Percentiles rank a stretch among this genome's conserved stretches.
These are phyloP conservation scores for Candida sanyaensis DNA, from an alignment of 1,139 yeast genomes.

Conservation along the genomic window DNA sequence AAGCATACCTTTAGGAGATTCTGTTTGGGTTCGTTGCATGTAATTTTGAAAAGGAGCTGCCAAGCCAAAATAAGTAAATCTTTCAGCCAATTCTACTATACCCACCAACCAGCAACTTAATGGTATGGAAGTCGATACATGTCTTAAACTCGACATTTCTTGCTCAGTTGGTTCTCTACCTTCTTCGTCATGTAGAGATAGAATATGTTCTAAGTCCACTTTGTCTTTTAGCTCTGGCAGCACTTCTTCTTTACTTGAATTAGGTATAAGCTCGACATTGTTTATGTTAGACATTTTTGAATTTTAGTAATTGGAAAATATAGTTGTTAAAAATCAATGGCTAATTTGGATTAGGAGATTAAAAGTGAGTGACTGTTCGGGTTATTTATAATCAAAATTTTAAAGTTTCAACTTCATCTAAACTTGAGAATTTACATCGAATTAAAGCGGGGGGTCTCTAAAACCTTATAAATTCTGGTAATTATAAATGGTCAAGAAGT, in stretches of 20 bases:
- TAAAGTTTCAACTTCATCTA: background rate
- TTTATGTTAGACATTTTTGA: background rate
- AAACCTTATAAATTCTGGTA: background rate
- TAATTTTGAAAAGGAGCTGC: slow-evolving; percentile 76
- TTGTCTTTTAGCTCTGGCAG: background rate
- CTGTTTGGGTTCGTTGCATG: slow-evolving; percentile 54
- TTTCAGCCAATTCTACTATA: slow-evolving; percentile 74
- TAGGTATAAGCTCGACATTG: background rate
- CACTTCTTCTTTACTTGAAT: background rate
- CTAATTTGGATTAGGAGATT: background rate
- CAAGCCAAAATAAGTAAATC: slow-evolving; percentile 81
- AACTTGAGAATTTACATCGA: background rate
- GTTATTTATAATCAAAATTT: background rate
- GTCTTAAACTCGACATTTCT: slow-evolving; percentile 40
- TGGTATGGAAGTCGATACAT: slow-evolving; percentile 35
- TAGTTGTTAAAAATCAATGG: background rate
- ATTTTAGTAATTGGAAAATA: background rate
- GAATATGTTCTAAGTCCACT: background rate
- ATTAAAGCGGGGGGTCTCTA: background rate
- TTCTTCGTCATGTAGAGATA: background rate
- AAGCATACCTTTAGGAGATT: slow-evolving; percentile 60
- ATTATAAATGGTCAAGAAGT: no score
- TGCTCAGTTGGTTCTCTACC: slow-evolving; percentile 14
- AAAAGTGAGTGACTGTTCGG: background rate
- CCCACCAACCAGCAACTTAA: slow-evolving; percentile 55